These are phyloP conservation scores for Spathaspora sp. DNA, from an alignment of 1,139 yeast genomes.

Conservation along the genomic window DNA sequence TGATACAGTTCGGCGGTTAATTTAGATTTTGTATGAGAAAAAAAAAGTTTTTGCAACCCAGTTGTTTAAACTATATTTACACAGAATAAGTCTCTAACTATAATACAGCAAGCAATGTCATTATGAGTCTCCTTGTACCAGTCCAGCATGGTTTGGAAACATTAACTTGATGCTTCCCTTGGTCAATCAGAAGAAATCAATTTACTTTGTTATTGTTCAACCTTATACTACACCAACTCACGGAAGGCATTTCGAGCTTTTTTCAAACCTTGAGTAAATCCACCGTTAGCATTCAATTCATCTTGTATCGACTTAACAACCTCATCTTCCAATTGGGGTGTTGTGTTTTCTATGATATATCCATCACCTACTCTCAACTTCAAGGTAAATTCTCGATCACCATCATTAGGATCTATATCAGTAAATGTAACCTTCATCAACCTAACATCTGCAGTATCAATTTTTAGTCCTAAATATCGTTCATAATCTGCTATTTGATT, in stretches of 20 bases:
- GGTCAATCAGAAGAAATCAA: too few relatives aligned
- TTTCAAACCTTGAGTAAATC: slow-evolving; percentile 22
- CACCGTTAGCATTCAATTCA: slow-evolving; percentile 36
- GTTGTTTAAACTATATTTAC: not conserved
- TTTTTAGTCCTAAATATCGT: slow-evolving; percentile 43
- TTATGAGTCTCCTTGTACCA: too few relatives aligned
- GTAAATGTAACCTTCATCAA: slow-evolving; percentile 38
- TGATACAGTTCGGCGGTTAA: not conserved
- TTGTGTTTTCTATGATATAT: slow-evolving; percentile 29
- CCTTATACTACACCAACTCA: not conserved
- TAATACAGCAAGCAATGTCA: too few relatives aligned
- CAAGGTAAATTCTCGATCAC: slow-evolving; percentile 36
- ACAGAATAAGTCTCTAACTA: too few relatives aligned
- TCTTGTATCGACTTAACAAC: slow-evolving; percentile 20
- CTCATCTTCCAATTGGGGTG: slow-evolving; percentile 32
- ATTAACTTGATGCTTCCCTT: too few relatives aligned
- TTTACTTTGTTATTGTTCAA: too few relatives aligned
- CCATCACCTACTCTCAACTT: slow-evolving; percentile 36
- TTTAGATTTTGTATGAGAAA: not conserved
- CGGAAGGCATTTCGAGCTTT: not conserved
- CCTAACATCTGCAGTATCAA: slow-evolving; percentile 40
- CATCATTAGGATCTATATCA: slow-evolving; percentile 42
- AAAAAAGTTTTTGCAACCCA: not conserved
- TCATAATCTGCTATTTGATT: slow-evolving; percentile 40
- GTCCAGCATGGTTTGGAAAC: too few relatives aligned